These are phyloP conservation scores for Fennellomyces sp. DNA, from an alignment of 371 early-diverging fungal species.

Conservation along the genomic window DNA sequence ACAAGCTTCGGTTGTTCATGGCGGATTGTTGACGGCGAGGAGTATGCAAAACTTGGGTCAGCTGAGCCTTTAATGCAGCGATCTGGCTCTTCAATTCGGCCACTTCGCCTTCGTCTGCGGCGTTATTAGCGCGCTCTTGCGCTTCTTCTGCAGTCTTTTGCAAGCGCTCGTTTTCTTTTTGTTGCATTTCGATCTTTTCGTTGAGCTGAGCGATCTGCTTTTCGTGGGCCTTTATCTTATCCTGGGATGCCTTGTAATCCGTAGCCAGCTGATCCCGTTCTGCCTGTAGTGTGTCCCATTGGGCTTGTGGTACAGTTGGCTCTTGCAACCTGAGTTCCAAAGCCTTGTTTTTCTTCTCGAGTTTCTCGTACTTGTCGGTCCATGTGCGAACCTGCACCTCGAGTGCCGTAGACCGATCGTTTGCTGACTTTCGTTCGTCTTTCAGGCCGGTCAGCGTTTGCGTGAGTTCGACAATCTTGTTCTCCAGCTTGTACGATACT, in stretches of 20 bases:
- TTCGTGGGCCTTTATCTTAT: constrained; percentile 68
- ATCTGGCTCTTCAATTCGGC: constrained; percentile 50
- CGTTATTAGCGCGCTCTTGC: constrained; percentile 30
- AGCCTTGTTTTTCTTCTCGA: constrained; percentile 52
- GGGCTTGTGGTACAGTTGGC: constrained; percentile 64
- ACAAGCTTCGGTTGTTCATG: constrained; percentile 26
- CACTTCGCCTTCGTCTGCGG: constrained; percentile 44
- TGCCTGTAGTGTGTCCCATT: constrained; percentile 60
- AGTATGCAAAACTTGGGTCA: constrained; percentile 41
- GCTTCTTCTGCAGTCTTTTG: constrained; percentile 47
- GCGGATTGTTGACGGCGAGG: constrained; percentile 40
- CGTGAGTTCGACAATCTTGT: constrained; percentile 94
- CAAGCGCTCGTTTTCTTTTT: constrained; percentile 70
- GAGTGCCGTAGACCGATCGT: constrained; percentile 58
- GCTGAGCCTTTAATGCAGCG: constrained; percentile 50
- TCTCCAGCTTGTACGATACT: constrained; percentile 93
- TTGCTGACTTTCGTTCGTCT: constrained; percentile 67
- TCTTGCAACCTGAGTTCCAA: constrained; percentile 56
- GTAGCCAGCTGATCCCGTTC: constrained; percentile 45
- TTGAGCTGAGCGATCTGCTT: constrained; percentile 63
- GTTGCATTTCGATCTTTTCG: constrained; percentile 59
- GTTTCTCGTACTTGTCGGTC: constrained; percentile 74
- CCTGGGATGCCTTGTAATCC: constrained; percentile 48
- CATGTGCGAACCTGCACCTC: constrained; percentile 73
- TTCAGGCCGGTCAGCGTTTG: constrained; percentile 74